A percentile compares a stretch with the other conserved stretches of the same genome.
These are phyloP conservation scores for Chrysoporthe austroafricana DNA, from an alignment of 2,329 filamentous ascomycete species.

Conservation along the genomic window DNA sequence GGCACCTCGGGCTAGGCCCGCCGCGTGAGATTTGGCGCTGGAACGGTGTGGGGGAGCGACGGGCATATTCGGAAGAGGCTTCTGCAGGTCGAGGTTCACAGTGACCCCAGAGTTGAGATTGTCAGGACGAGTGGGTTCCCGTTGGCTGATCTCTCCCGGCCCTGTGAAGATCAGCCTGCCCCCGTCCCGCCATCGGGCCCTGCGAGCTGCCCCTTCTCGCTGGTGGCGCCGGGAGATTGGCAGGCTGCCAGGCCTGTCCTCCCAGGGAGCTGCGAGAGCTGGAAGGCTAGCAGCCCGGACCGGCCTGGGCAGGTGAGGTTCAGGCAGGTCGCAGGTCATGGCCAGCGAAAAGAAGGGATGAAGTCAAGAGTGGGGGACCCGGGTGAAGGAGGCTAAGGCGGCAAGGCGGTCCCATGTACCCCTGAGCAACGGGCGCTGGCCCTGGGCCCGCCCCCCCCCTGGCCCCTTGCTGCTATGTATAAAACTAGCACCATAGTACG, in stretches of 20 bases:
- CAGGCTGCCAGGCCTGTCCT: background rate
- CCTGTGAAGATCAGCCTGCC: background rate
- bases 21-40: conserved; percentile 11
- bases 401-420: background rate
- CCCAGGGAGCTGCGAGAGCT: background rate
- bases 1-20: background rate
- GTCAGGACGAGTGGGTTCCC: background rate
- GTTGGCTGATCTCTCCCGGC: background rate
- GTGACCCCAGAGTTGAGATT: conserved; percentile 13
- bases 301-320: background rate
- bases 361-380: conserved; percentile 27
- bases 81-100: conserved; percentile 10
- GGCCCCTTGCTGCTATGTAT: no score
- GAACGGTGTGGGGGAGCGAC: conserved; percentile 3
- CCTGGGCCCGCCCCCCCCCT: background rate
- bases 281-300: background rate
- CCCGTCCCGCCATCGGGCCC: background rate
- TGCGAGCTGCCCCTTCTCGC: background rate
- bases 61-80: conserved; percentile 14
- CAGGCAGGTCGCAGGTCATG: conserved; percentile 1
- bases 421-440: background rate
- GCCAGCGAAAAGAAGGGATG: conserved; percentile 19
- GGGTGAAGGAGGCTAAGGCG: conserved; percentile 6
- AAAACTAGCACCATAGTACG: background rate
- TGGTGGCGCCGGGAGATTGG: background rate